Evolutionary conservation across 2,329 filamentous ascomycete genomes (phyloP), one percentile per base, ranked within the genome.

Genomic region (Pseudogymnoascus sp.): DNA sequence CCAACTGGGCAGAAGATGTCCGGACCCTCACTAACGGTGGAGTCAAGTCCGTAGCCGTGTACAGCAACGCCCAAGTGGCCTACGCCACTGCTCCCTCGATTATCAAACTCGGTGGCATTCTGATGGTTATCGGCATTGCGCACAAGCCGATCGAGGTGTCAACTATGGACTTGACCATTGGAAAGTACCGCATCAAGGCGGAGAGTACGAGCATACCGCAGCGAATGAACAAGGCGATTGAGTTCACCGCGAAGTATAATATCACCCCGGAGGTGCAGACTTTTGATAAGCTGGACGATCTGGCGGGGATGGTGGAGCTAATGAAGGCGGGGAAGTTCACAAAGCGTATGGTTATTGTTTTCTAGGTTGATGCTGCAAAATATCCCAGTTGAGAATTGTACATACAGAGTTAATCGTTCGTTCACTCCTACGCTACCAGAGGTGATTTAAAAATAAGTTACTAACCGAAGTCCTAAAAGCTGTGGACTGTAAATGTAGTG

Each of bases 51-150:
- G 63, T 55, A 2, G 31, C 45, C 18, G 74, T 79, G 2, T 79
- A 76, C 67, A 76, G 74, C 21, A 74, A 74, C 25, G 72, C 72
- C 6, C 69, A 73, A 40, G 70, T 73, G 1, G 76, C 76, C 1
- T 77, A 77, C 64, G 70, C 71, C 1, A 69, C 70, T 2, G 76
- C 75, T 1, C 71, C 74, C 4, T 65, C 70, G 8, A 67, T 78
- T 9, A 68, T 79, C 21, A 67, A 73, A 38, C 67, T 75, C 3
- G 73, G 74, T 7, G 77, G 77, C 7, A 68, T 76, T 4, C 64
- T 79, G 52, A 78, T 79, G 77, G 70, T 78, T 5, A 73, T 78
- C 58, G 77, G 77, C 3, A 75, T 79, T 58, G 71, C 76, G 4
- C 67, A 71, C 1, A 72, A 76, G 60, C 69, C 72, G 4, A 63